Base-by-base conservation (phyloP, 306 rosid species). In the Crataegus laevigata region DNA sequence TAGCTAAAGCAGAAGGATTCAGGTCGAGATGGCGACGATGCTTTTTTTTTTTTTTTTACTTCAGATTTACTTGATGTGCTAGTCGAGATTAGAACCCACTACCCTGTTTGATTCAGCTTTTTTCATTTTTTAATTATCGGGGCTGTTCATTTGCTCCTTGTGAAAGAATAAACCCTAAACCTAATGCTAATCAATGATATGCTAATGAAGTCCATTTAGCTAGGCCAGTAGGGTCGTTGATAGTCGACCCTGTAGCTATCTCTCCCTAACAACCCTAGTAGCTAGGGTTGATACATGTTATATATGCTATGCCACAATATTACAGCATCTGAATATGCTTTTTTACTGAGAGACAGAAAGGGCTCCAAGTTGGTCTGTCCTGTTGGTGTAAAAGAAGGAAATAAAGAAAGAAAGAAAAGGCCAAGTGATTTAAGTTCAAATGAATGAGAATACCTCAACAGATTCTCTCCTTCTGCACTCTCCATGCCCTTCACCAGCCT, bases 251-350 rank as follows among this genome's bases (percentile, higher is more conserved):
- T 1, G 50, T 61, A 66, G 75, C 45, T 50, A 77, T 68, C 74
- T 8, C 15, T 71, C 82, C 85, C 87, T 66, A 84, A 79, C 77
- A 69, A 24, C 26, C 11, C 78, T 78, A 22, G n/a, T 50, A 11
- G 66, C 19, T n/a, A 24, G 24, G 30, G 2, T 18, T n/a, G n/a
- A n/a, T n/a, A n/a, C n/a, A n/a, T n/a, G n/a, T n/a, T n/a, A n/a
- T n/a, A n/a, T n/a, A 6, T 21, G 24, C 54, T 6, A 54, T 54
- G 11, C 11, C 25, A 29, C 61, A 11, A 10, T 42, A 11, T 3
- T 58, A 72, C 51, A 34, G 66, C 55, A 70, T 58, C 45, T 58
- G 3, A 7, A 11, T 42, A 11, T 3, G 5, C 58, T 19, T 75
- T 61, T 40, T 18, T 13, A 55, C 67, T 54, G 61, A 80, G 28